Evolutionary conservation across 257 asterid species (phyloP).

Genomic region (Rhazya stricta): DNA sequence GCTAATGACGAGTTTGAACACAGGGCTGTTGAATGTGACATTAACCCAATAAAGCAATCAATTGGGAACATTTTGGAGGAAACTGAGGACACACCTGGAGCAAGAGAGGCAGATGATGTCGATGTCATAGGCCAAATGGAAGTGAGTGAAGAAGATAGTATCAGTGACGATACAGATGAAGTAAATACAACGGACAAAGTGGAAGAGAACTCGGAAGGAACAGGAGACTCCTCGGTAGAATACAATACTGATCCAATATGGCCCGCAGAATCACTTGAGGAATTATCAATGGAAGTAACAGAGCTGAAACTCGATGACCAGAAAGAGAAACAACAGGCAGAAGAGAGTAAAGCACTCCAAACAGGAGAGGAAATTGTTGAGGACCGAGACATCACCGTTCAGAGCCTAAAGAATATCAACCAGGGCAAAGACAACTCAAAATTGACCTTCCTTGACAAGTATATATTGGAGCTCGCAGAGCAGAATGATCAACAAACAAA

Average conservation of each 20-base stretch:
- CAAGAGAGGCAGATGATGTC: neutral
- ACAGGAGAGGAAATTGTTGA: slow-evolving; percentile 2
- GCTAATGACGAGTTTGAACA: slow-evolving; percentile 2
- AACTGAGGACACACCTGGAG: slow-evolving; percentile 16
- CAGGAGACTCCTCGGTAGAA: slow-evolving; percentile 32
- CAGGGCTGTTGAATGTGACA: slow-evolving; percentile 9
- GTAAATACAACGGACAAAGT: slow-evolving; percentile 23
- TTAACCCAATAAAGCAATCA: neutral
- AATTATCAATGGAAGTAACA: slow-evolving; percentile 5
- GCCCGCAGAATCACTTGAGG: slow-evolving; percentile 32
- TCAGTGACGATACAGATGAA: slow-evolving; percentile 17
- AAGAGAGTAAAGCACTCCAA: slow-evolving; percentile 24
- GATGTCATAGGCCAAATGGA: neutral
- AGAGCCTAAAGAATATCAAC: neutral
- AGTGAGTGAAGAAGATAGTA: slow-evolving; percentile 7
- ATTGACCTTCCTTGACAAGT: slow-evolving; percentile 16
- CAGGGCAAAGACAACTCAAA: slow-evolving; percentile 13
- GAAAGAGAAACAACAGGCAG: slow-evolving; percentile 29
- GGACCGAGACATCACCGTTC: neutral
- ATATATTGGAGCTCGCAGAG: slow-evolving; percentile 19
- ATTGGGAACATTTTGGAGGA: neutral
- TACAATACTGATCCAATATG: slow-evolving; percentile 34
- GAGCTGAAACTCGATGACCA: slow-evolving; percentile 20
- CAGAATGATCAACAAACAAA: slow-evolving; percentile 12
- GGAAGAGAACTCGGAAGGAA: slow-evolving; percentile 31